Percentiles rank a stretch among this genome's conserved stretches.
phyloP scores from a whole-genome alignment of 805 yeast genomes.

The Hanseniaspora lachancei region DNA sequence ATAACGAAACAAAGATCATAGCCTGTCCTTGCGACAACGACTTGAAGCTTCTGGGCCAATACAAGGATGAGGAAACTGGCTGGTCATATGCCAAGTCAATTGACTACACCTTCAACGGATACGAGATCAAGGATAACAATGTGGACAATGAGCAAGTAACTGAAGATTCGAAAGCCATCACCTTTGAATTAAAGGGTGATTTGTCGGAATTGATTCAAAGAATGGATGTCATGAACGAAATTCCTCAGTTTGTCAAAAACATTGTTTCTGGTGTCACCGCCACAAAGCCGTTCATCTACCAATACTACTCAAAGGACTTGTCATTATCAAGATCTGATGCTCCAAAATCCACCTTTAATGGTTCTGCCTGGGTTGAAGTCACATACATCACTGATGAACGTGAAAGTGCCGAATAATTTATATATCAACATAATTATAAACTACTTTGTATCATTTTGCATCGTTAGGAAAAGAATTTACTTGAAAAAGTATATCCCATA shows the following conservation, averaged over 20 bases:
- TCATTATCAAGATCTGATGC: conserved; percentile 19
- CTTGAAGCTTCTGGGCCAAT: conserved; percentile 43
- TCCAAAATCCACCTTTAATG: conserved; percentile 8
- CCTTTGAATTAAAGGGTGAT: conserved; percentile 45
- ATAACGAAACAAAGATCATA: conserved; percentile 33
- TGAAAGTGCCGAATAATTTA: not conserved
- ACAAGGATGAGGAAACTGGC: conserved; percentile 61
- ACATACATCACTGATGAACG: conserved; percentile 13
- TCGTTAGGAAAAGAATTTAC: no score
- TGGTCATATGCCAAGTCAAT: conserved; percentile 78
- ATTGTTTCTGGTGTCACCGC: conserved; percentile 92
- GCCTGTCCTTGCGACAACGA: conserved; percentile 55
- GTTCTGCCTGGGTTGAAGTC: conserved; percentile 13
- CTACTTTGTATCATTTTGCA: no score
- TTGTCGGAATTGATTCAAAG: conserved; percentile 62
- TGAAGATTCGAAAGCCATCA: conserved; percentile 25
- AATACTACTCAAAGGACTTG: conserved; percentile 50
- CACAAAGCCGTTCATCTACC: conserved; percentile 92
- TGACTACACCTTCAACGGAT: conserved; percentile 38
- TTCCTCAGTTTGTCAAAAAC: conserved; percentile 85
- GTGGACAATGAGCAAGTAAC: conserved; percentile 22
- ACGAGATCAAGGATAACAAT: conserved; percentile 34
- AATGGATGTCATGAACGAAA: conserved; percentile 94
- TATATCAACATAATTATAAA: not conserved
- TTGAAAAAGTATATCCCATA: no score